Percentiles rank a stretch among this genome's conserved stretches.
Evolutionary conservation across 2,329 filamentous ascomycete genomes (phyloP).

Genomic region (Macrophomina tecta): DNA sequence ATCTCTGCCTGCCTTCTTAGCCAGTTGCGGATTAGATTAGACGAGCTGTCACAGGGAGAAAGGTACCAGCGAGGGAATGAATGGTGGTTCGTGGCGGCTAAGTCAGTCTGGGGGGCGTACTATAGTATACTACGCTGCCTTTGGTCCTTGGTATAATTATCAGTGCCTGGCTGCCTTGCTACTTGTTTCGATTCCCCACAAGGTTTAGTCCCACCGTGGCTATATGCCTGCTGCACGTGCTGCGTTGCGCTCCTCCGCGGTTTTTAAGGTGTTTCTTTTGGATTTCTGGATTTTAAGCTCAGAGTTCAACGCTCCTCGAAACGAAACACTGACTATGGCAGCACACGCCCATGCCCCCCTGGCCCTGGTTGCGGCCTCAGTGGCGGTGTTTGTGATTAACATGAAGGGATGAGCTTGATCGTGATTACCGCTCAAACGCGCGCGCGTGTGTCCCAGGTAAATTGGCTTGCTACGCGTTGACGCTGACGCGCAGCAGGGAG

Average conservation of each 20-base stretch:
- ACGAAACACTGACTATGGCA: not conserved
- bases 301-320: not conserved
- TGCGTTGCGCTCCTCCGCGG: not conserved
- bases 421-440: slow-evolving; percentile 3
- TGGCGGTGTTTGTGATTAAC: slow-evolving; percentile 11
- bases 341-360: not conserved
- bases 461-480: slow-evolving; percentile 5
- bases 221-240: not conserved
- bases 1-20: not conserved
- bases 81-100: not conserved
- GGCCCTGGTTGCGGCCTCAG: not conserved
- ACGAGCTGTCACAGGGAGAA: not conserved
- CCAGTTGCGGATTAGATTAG: not conserved
- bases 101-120: not conserved
- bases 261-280: not conserved
- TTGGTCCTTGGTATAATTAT: not conserved
- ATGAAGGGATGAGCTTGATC: not conserved
- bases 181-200: not conserved
- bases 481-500: not conserved
- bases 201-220: not conserved
- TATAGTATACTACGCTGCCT: too few species aligned
- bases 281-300: not conserved
- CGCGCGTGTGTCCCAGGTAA: slow-evolving; percentile 7
- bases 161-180: not conserved
- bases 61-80: not conserved